Conservation (phyloP, 352 stramenopile species). For the Phytopythium mirpurense region DNA sequence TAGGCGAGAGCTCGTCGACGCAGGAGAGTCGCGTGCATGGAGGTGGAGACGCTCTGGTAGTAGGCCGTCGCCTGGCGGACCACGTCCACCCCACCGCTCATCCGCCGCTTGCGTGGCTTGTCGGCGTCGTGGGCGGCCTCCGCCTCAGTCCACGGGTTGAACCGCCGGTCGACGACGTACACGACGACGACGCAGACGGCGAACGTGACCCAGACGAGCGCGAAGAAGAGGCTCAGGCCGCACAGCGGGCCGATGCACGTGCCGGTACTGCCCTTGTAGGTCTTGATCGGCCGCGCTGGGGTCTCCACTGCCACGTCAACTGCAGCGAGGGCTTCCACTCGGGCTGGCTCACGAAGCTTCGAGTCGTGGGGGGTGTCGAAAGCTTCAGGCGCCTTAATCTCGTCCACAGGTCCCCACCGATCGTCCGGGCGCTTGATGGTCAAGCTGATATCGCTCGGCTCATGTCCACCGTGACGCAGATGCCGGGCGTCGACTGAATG, state of each 20-base stretch:
- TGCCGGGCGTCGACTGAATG: background rate
- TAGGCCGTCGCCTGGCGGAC: conserved; percentile 6
- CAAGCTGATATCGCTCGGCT: background rate
- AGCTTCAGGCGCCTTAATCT: background rate
- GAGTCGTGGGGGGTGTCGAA: background rate
- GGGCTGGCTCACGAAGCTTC: background rate
- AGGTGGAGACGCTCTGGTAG: conserved; percentile 4
- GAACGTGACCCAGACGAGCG: conserved; percentile 28
- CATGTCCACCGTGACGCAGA: background rate
- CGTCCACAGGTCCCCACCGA: background rate
- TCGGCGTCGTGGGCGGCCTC: background rate
- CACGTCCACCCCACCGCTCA: conserved; percentile 1
- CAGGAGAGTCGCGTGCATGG: conserved; percentile 4
- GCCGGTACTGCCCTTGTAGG: background rate
- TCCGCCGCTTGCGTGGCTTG: background rate
- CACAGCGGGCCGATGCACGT: conserved; percentile 31
- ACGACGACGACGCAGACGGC: conserved; percentile 27
- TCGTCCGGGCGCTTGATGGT: background rate
- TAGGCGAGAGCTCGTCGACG: conserved; percentile 4
- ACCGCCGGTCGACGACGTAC: conserved; percentile 23
- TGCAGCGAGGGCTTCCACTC: no score
- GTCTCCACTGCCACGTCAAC: background rate
- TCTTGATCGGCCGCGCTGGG: background rate
- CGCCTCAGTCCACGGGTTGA: conserved; percentile 2
- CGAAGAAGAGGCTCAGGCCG: conserved; percentile 35